A percentile compares a stretch with the other conserved stretches of the same genome.
Evolutionary conservation across 2,329 filamentous ascomycete genomes (phyloP).

Genomic region (Falciphora oryzae): DNA sequence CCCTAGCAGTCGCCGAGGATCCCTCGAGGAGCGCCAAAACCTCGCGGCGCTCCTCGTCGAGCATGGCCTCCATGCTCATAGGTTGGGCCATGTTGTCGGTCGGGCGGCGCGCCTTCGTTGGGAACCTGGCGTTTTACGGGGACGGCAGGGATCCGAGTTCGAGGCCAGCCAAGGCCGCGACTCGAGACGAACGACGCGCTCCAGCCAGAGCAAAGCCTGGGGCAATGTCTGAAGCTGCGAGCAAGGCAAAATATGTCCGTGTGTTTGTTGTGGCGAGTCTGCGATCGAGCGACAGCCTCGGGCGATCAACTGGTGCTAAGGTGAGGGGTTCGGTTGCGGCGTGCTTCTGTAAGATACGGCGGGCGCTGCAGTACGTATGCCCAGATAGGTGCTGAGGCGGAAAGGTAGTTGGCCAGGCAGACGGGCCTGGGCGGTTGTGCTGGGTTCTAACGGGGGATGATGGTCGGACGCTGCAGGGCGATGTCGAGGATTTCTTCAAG

Average conservation of each 20-base stretch:
- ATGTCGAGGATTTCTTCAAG: constrained; percentile 8
- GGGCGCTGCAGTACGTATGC: background rate
- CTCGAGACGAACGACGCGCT: background rate
- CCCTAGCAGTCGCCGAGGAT: constrained; percentile 23
- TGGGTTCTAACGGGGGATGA: constrained; percentile 7
- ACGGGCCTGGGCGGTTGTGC: background rate
- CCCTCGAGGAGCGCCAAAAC: constrained; percentile 63
- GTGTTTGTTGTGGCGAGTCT: background rate
- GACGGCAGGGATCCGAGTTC: background rate
- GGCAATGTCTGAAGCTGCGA: background rate
- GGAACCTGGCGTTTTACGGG: background rate
- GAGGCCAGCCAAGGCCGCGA: background rate
- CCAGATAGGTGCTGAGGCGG: background rate
- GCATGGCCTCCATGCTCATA: constrained; percentile 71
- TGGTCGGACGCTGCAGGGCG: constrained; percentile 4
- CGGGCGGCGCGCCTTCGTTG: background rate
- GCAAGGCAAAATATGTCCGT: background rate
- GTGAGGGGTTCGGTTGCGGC: background rate
- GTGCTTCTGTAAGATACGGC: background rate
- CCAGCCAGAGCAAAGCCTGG: background rate
- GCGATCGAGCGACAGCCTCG: background rate
- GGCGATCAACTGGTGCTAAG: background rate
- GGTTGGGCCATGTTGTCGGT: constrained; percentile 30
- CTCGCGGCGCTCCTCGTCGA: constrained; percentile 72
- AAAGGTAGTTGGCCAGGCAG: background rate